These are phyloP conservation scores for Sarocladium kiliense DNA, from an alignment of 2,329 filamentous ascomycete species.

Conservation along the genomic window DNA sequence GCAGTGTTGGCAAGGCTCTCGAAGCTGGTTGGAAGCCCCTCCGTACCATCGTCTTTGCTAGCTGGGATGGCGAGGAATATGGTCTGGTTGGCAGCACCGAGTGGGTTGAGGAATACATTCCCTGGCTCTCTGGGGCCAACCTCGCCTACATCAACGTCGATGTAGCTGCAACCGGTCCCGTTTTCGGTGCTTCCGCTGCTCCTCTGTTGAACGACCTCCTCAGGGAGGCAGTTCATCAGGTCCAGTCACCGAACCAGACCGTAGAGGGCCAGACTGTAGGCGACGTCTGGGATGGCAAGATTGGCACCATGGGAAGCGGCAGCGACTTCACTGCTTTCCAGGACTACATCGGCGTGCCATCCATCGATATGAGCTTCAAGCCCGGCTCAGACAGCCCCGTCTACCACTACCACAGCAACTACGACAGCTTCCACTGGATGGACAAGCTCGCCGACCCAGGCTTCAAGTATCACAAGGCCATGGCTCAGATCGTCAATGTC, in stretches of 20 bases:
- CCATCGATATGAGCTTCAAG: constrained; percentile 58
- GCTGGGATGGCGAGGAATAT: constrained; percentile 81
- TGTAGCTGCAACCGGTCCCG: constrained; percentile 60
- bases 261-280: constrained; percentile 64
- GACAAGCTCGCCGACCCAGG: constrained; percentile 67
- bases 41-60: constrained; percentile 85
- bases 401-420: constrained; percentile 87
- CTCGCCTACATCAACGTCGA: constrained; percentile 87
- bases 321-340: constrained; percentile 74
- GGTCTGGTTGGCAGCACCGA: constrained; percentile 82
- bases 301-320: constrained; percentile 64
- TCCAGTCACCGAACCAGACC: constrained; percentile 73
- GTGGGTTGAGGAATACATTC: constrained; percentile 86
- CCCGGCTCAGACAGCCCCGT: constrained; percentile 42
- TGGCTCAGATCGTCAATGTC: constrained; percentile 61
- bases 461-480: constrained; percentile 60
- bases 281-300: constrained; percentile 60
- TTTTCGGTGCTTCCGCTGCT: constrained; percentile 62
- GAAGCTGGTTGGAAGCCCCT: constrained; percentile 56
- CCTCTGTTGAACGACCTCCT: constrained; percentile 73
- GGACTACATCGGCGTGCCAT: constrained; percentile 63
- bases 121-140: constrained; percentile 68
- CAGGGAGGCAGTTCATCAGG: constrained; percentile 56
- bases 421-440: constrained; percentile 91
- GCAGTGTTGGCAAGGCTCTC: constrained; percentile 67